Evolutionary conservation across 768 basidiomycete species (phyloP), one percentile per base, ranked within the genome.

Genomic region (Suillus subluteus): DNA sequence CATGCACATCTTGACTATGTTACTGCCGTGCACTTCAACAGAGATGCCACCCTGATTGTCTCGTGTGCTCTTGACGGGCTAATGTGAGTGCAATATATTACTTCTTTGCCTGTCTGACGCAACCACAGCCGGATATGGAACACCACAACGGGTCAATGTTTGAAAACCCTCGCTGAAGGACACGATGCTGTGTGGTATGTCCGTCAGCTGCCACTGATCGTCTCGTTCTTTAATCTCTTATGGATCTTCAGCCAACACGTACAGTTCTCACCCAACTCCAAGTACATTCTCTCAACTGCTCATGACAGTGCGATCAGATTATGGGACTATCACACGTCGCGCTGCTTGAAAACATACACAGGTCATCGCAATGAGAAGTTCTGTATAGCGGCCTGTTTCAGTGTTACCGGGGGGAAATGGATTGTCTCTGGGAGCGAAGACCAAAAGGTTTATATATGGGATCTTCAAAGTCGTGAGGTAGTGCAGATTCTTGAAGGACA

Each of bases 1-100:
- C 93, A 95, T 67, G 97, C 95, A 1, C 97, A 99, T 76, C 83
- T 96, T 58, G 97, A 99, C 78, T 96, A 93, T 67, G 94, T 99
- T 35, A 96, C 95, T 15, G 92, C 94, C 3, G 95, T 98, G 3
- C 91, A 94, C 74, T 99, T 97, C 82, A 97, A 96, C 74, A 79
- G 88, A 74, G 97, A 99, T 71, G 94, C 95, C 0, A 90, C 91
- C 0, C 84, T 99, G 75, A 89, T 99, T 66, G 92, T 98, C 2
- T 96, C 95, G 37, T 95, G 94, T 73, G 88, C 94, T 62, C 87
- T 94, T 65, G 97, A 99, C 72, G 97, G 97, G 8, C 81, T 98
- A 63, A 97, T 99, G 97, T 98, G 74, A 73, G 91, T 82, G 37
- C 32, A 32, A 13, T 18, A 7, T 32, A 54, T 67, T 26, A 58